A percentile compares a stretch with the other conserved stretches of the same genome.
phyloP scores from a whole-genome alignment of 208 protist species.

The Acanthamoeba comandoni region DNA sequence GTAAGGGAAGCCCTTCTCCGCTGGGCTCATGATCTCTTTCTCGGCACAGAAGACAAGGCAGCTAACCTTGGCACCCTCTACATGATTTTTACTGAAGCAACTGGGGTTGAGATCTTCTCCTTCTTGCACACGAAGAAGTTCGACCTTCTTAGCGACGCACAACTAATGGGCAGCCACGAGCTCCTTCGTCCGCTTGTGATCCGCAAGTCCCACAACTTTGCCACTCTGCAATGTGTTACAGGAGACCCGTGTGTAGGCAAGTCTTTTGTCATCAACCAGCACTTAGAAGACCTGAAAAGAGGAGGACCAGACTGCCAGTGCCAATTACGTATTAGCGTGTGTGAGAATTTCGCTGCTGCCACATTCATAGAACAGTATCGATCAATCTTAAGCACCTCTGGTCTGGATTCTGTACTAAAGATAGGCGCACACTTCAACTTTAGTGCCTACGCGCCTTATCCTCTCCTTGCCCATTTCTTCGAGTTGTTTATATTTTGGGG shows the following conservation, averaged over 20 bases:
- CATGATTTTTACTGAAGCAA: not conserved
- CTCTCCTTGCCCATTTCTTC: not conserved
- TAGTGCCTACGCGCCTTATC: not conserved
- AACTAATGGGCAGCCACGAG: too few relatives aligned
- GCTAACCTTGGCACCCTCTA: not conserved
- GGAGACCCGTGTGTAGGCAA: too few relatives aligned
- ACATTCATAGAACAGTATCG: too few relatives aligned
- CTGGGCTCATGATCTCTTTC: not conserved
- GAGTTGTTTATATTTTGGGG: conserved; percentile 33
- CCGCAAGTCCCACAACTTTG: too few relatives aligned
- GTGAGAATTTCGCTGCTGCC: too few relatives aligned
- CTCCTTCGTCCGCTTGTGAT: too few relatives aligned
- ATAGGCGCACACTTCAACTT: not conserved
- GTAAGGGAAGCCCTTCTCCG: not conserved
- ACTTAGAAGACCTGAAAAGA: too few relatives aligned
- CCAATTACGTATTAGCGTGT: too few relatives aligned
- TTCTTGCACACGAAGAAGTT: conserved; percentile 13
- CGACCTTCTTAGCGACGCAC: not conserved
- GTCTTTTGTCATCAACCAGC: too few relatives aligned
- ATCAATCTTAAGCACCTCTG: too few relatives aligned
- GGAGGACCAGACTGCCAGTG: too few relatives aligned
- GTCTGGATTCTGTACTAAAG: not conserved
- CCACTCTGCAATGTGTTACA: too few relatives aligned
- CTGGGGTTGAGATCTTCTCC: conserved; percentile 14
- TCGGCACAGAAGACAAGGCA: not conserved